Evolutionary conservation across 371 early-diverging fungal species (phyloP), one percentile per base, ranked within the genome.

Genomic region (Thermomucor indicae-seudaticae): DNA sequence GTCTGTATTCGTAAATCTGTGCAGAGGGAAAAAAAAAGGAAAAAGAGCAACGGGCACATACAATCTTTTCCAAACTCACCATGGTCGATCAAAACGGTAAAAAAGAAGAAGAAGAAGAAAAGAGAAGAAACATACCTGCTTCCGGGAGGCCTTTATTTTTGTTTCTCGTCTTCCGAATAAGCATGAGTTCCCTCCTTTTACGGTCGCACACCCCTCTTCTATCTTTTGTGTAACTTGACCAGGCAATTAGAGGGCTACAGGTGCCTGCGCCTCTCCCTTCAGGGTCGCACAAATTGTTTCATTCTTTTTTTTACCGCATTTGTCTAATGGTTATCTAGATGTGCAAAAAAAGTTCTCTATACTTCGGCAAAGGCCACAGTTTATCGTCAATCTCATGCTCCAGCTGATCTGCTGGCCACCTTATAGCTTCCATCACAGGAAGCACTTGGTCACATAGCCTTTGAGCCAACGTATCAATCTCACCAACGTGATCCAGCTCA

Each of bases 361-460:
- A 96, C 79, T 92, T 95, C 73, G 97, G 97, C 76, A 90, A 80
- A 42, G 95, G 93, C 91, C 95, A 97, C 75, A 70, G 77, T 82
- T 89, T 91, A 79, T 96, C 95, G 24, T 88, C 84, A n/a, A 91
- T 83, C 23, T 83, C 53, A 35, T 71, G 60, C 73, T 97, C 96
- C 37, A 96, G 76, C 24, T 60, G 64, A 55, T 97, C 96, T 38
- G 89, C 83, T 27, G 73, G 69, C 5, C 48, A 60, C 55, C 97
- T 86, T 46, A 87, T 81, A 12, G 60, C 59, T 48, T 85, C 82
- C 78, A 97, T 85, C 42, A 79, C 68, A 11, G 86, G 85, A 20
- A 84, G 57, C 10, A 97, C 66, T 43, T 72, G 53, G n/a, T 66
- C 62, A 43, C 75, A 65, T 38, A n/a, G n/a, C n/a, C n/a, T n/a